Evolutionary conservation across 495 filamentous ascomycete genomes (phyloP), one percentile per base, ranked within the genome.

Genomic region (Barbatosphaeria neglecta): DNA sequence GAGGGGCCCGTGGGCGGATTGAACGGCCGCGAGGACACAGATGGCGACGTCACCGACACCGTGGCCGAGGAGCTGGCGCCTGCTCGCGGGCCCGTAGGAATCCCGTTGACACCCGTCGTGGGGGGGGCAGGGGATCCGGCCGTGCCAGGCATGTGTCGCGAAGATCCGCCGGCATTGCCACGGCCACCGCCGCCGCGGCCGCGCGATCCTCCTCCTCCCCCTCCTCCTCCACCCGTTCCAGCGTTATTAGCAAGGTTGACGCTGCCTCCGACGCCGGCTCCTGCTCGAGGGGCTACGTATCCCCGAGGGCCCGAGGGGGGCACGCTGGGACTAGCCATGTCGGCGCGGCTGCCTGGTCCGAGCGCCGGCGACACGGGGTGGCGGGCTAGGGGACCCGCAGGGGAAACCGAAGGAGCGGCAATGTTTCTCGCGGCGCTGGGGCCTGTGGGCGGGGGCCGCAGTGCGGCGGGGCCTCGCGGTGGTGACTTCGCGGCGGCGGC

Each of bases 1-100:
- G 70, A 61, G 0, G 70, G 70, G 6, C 69, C 70, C 2, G 70
- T 74, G 19, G 70, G 70, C 0, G 70, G 70, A 41, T 74, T 74
- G 50, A 74, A 74, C 0, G 67, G 63, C 22, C 66, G 67, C 20
- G 60, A 48, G n/a, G 55, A 53, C 16, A 58, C 33, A 8, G 57
- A 55, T 1, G 57, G 57, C 10, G 59, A 59, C 20, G 55, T 47
- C 1, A 55, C 55, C 23, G 57, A 52, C 22, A 57, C 59, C 8
- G 53, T 39, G 27, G 54, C n/a, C n/a, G n/a, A n/a, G n/a, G n/a
- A n/a, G n/a, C n/a, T n/a, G n/a, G n/a, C n/a, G n/a, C n/a, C 45
- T 13, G 59, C 67, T 15, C 70, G 56, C 8, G 70, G 70, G 2
- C 70, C 70, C 5, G 68, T 72, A 3, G 68, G 70, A 43, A 71